Evolutionary conservation across 495 filamentous ascomycete genomes (phyloP), one percentile per base, ranked within the genome.

Genomic region (Patellaria atrata): DNA sequence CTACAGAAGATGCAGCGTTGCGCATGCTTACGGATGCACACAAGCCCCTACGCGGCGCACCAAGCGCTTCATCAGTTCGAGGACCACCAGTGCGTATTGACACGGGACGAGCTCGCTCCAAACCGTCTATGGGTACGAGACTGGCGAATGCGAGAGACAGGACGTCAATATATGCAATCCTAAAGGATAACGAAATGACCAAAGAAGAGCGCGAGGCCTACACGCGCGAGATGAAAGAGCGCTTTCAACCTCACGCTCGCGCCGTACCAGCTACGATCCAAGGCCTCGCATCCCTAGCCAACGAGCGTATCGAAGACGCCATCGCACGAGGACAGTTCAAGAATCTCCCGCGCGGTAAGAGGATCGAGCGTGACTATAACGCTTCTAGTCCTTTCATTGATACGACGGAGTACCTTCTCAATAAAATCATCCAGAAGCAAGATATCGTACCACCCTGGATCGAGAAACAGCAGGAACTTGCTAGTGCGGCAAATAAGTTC

Each of bases 351-450:
- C 67, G 89, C 8, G 89, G 89, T 0, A 81, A 82, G 45, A 75
- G 72, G 10, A 64, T 82, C 1, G 71, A 86, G 55, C 61, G 75
- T 13, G 87, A 94, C 51, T 62, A 83, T 33, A 76, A 82, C 48
- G 80, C 80, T 2, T 77, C 75, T 41, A 89, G 75, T 49, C 84
- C 91, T 0, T 97, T 89, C 52, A 67, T 96, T 22, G 85, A 96
- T 53, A 96, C 89, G 1, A 96, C 91, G 0, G 87, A 94, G 56
- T 94, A 94, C 53, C 82, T 96, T 45, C 77, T 97, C 76, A 97
- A 97, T 54, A 92, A 91, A 59, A 94, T 96, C 52, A 94, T 97
- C 42, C 78, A 94, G 59, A 79, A 80, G 36, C 89, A 97, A 54
- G 89, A 81, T 7, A 74, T 82, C 27, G 74, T 79, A 3, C 79